Base-by-base conservation (phyloP, 2,329 filamentous ascomycete species). In the Dryadomyces sulphureus region DNA sequence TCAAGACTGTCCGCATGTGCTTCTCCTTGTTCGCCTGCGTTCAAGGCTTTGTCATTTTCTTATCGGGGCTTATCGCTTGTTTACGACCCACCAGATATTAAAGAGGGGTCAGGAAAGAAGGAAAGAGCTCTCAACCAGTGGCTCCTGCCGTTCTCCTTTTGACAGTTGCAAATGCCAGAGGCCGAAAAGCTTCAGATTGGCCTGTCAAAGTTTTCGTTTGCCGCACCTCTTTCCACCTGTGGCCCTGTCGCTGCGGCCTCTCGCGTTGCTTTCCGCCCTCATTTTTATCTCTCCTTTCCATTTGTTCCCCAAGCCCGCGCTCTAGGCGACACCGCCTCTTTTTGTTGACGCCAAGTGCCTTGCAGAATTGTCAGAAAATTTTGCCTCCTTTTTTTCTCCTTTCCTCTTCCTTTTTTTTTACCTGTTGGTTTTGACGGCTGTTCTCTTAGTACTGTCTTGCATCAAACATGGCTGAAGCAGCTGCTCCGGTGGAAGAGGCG, bases 401-500 rank as follows among this genome's bases (percentile, higher is more conserved):
- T 41, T 38, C 32, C n/a, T 27, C 24, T n/a, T 38, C 34, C 36
- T 35, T 4, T 16, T 38, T 22, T 39, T 14, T 40, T 30, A 9
- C 5, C 27, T 32, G n/a, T 32, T 32, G 27, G 27, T 32, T n/a
- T n/a, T n/a, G n/a, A n/a, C n/a, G n/a, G n/a, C 27, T 32, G 9
- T 32, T 32, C 27, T 32, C 7, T 32, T 32, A n/a, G n/a, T n/a
- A n/a, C 34, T 19, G 5, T 19, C 34, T 36, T 21, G 7, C 16
- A n/a, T 21, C 16, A 11, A 51, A 19, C 42, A 50, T 54, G 47
- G 41, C 52, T 20, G 44, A 51, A 19, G 36, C 55, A 27, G 50
- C 60, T 55, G 43, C 55, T 51, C 47, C 60, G 32, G 54, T 63
- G 16, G 69, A 72, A 47, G 69, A 72, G 54, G 52, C 59, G 21